A percentile compares a stretch with the other conserved stretches of the same genome.
Evolutionary conservation across 768 basidiomycete species (phyloP).

Genomic region (Suillus luteus): DNA sequence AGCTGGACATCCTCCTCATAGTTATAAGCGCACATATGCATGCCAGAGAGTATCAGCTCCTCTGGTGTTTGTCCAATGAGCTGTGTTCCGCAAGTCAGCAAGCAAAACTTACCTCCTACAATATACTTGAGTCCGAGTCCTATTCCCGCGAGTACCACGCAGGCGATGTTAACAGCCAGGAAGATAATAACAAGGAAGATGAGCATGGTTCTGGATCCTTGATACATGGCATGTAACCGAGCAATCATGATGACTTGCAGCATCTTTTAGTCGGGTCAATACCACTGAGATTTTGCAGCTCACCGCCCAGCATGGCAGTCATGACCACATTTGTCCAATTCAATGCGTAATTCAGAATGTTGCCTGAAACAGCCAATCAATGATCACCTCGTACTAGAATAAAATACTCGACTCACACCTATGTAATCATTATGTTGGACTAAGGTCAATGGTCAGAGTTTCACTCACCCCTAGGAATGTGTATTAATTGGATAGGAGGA

Average conservation of each 20-base stretch:
- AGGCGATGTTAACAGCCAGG: neutral
- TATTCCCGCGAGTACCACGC: neutral
- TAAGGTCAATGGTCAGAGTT: neutral
- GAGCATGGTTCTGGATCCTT: too few relatives aligned
- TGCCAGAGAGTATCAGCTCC: neutral
- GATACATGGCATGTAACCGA: constrained; percentile 3
- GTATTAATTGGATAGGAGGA: neutral
- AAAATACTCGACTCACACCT: neutral
- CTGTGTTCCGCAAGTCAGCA: neutral
- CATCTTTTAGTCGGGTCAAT: neutral
- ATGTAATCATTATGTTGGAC: neutral
- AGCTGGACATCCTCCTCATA: too few relatives aligned
- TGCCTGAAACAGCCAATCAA: neutral
- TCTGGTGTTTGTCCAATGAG: neutral
- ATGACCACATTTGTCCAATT: neutral
- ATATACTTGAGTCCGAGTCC: neutral
- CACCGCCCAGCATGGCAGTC: neutral
- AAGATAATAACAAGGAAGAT: neutral
- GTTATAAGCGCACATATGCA: neutral
- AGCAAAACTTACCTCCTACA: neutral
- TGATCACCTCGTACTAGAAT: neutral
- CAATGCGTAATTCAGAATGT: fast-evolving
- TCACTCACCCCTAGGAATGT: neutral
- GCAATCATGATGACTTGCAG: too few relatives aligned
- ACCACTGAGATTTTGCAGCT: neutral